Percentiles rank a stretch among this genome's conserved stretches.
Evolutionary conservation across 768 basidiomycete species (phyloP).

Genomic region (Strobilomyces confusus): DNA sequence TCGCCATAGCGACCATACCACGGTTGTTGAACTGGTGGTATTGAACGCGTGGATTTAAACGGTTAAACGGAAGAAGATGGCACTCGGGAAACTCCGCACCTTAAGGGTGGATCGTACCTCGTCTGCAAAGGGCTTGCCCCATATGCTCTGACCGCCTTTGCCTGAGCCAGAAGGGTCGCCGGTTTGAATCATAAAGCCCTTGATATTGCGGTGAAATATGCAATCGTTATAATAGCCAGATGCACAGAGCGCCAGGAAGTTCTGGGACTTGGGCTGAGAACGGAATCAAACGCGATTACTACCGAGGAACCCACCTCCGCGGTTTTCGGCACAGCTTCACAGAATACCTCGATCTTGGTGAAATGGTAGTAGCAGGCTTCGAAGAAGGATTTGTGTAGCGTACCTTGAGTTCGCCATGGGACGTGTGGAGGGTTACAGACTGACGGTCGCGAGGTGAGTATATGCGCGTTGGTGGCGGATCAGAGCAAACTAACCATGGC

Average conservation of each 20-base stretch:
- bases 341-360: constrained; percentile 88
- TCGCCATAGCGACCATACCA: constrained; percentile 97
- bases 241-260: constrained; percentile 92
- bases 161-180: constrained; percentile 88
- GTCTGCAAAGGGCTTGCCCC: constrained; percentile 89
- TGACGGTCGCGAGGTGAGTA: constrained; percentile 27
- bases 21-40: constrained; percentile 83
- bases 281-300: neutral
- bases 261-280: constrained; percentile 44
- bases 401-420: constrained; percentile 94
- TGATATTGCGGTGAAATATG: constrained; percentile 93
- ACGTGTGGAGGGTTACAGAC: constrained; percentile 95
- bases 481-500: constrained; percentile 25
- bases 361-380: neutral
- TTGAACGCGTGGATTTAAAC: neutral
- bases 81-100: constrained; percentile 40
- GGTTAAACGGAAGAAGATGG: neutral
- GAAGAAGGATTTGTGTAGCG: constrained; percentile 3
- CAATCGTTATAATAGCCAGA: constrained; percentile 82
- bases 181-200: constrained; percentile 93
- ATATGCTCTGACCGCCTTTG: constrained; percentile 95
- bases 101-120: constrained; percentile 94
- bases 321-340: constrained; percentile 92
- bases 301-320: constrained; percentile 65
- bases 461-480: constrained; percentile 24